Evolutionary conservation across 164 flowering plant species (phyloP).

Genomic region (Dillenia suffruticosa): DNA sequence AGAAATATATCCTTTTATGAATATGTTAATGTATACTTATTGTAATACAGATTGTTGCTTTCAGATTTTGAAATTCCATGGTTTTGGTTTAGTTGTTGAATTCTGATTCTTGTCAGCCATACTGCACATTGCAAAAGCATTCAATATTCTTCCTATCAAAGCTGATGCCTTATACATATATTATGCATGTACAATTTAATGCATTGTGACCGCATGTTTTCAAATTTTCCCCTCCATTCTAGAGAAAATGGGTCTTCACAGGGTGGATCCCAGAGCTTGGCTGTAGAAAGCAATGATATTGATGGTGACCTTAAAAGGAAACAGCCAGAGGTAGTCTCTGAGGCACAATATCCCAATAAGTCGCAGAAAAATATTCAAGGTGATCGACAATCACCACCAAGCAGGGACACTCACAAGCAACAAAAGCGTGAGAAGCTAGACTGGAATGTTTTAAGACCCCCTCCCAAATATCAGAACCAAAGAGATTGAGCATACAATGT

Average conservation of each 20-base stretch:
- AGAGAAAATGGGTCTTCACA: conserved; percentile 41
- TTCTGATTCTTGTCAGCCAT: too few species aligned
- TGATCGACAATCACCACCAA: conserved; percentile 23
- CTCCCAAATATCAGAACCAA: conserved; percentile 42
- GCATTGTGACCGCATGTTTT: too few species aligned
- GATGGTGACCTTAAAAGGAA: conserved; percentile 61
- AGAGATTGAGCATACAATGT: conserved; percentile 16
- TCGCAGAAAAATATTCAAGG: conserved; percentile 30
- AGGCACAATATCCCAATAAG: conserved; percentile 34
- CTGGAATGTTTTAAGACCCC: conserved; percentile 71
- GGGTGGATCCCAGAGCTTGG: conserved; percentile 19
- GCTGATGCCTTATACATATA: too few species aligned
- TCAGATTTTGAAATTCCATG: too few species aligned
- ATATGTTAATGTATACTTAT: too few species aligned
- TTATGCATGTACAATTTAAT: too few species aligned
- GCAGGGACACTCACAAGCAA: conserved; percentile 38
- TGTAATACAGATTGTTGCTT: too few species aligned
- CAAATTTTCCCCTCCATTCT: background rate
- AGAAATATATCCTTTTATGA: too few species aligned
- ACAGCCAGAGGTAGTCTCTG: conserved; percentile 30
- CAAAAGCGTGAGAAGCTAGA: conserved; percentile 53
- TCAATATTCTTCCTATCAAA: too few species aligned
- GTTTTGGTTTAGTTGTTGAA: too few species aligned
- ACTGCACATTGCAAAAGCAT: too few species aligned
- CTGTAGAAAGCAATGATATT: conserved; percentile 16